Percentiles rank a stretch among this genome's conserved stretches.
Evolutionary conservation across 2,329 filamentous ascomycete species (phyloP).

Genomic region (Phialophora chinensis): DNA sequence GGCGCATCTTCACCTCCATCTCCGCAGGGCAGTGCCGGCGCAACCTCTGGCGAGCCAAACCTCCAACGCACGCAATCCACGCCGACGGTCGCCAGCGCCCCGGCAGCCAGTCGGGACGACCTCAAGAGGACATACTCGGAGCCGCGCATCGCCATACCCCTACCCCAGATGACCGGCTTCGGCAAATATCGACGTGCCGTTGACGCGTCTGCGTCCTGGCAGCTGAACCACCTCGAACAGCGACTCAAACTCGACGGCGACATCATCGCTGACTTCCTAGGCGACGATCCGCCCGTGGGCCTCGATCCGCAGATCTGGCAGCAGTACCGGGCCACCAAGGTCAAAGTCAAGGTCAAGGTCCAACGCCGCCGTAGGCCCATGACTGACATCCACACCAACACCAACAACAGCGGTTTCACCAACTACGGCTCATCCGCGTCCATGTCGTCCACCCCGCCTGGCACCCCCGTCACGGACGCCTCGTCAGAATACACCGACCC

Average conservation of each 20-base stretch:
- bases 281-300: constrained; percentile 29
- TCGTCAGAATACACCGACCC: constrained; percentile 28
- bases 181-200: constrained; percentile 36
- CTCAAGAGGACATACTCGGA: constrained; percentile 31
- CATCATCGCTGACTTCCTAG: constrained; percentile 28
- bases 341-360: constrained; percentile 15
- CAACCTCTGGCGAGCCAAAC: background rate
- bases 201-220: constrained; percentile 35
- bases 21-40: background rate
- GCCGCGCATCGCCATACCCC: constrained; percentile 29
- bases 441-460: background rate
- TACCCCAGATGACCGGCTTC: constrained; percentile 36
- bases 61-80: constrained; percentile 4
- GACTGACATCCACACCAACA: background rate
- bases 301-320: constrained; percentile 32
- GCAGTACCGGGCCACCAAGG: constrained; percentile 24
- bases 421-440: background rate
- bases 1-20: background rate
- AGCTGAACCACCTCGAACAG: constrained; percentile 31
- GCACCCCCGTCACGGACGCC: background rate
- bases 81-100: background rate
- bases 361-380: background rate
- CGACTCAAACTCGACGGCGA: constrained; percentile 26
- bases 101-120: background rate
- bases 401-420: background rate